These are phyloP conservation scores for Chlamydomonas reinhardtii DNA, from an alignment of 163 green algal genomes.

Conservation along the genomic window DNA sequence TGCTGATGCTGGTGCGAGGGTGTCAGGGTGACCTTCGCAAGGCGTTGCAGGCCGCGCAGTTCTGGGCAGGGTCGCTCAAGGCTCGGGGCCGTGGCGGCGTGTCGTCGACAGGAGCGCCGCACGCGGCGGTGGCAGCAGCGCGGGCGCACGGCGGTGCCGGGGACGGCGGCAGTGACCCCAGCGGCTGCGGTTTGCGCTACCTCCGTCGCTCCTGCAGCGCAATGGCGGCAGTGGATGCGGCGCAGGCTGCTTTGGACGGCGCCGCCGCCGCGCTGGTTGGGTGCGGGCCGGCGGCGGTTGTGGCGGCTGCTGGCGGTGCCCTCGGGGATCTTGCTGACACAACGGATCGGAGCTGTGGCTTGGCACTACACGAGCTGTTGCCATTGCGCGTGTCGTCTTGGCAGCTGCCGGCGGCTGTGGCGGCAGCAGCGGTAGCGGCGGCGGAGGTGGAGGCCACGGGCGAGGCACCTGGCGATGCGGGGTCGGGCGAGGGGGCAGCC, in stretches of 20 bases:
- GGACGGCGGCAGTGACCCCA: not conserved
- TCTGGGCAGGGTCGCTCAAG: constrained; percentile 9
- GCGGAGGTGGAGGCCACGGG: too few relatives aligned
- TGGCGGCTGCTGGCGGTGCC: not conserved
- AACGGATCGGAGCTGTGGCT: too few relatives aligned
- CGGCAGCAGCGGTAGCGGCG: not conserved
- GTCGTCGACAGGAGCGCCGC: not conserved
- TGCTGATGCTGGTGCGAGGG: constrained; percentile 1
- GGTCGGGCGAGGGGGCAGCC: not conserved
- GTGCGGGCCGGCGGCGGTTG: too few relatives aligned
- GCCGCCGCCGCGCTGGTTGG: too few relatives aligned
- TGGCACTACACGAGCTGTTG: not conserved
- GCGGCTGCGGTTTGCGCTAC: too few relatives aligned
- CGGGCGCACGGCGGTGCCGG: too few relatives aligned
- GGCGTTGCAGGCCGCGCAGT: constrained; percentile 33
- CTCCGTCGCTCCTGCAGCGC: too few relatives aligned
- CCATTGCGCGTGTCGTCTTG: too few relatives aligned
- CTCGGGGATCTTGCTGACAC: too few relatives aligned
- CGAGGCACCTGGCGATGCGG: not conserved
- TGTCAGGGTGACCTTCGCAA: constrained; percentile 28
- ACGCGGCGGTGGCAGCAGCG: not conserved
- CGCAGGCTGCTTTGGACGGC: too few relatives aligned
- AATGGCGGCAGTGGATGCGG: not conserved
- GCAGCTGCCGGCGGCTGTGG: constrained; percentile 1
- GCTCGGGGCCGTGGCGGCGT: not conserved